phyloP scores from a whole-genome alignment of 1,284 basidiomycete genomes.

The Fomitopsis schrenkii region DNA sequence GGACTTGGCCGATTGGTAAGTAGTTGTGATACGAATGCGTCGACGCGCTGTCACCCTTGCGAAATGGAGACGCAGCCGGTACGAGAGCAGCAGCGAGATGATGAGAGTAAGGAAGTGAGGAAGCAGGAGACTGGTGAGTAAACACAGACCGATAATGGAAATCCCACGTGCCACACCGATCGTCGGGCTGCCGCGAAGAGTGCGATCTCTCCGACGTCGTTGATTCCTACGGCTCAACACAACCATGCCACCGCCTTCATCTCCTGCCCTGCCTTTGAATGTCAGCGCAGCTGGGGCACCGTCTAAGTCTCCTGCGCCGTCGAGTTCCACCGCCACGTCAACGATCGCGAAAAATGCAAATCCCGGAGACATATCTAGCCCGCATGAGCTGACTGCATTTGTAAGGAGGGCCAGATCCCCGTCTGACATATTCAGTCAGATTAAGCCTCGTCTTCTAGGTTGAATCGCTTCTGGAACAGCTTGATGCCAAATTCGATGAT shows the following conservation, averaged over 20 bases:
- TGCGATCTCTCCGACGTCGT: neutral
- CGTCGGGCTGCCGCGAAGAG: neutral
- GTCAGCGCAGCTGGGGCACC: slow-evolving; percentile 18
- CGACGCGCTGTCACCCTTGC: too few relatives aligned
- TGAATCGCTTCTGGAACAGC: slow-evolving; percentile 70
- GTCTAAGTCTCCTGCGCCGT: slow-evolving; percentile 21
- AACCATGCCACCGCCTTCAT: slow-evolving; percentile 17
- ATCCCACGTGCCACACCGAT: neutral
- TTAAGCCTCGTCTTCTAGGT: slow-evolving; percentile 43
- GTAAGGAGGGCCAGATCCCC: slow-evolving; percentile 31
- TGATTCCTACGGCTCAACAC: neutral
- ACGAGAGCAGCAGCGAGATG: neutral
- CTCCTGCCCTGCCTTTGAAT: slow-evolving; percentile 27
- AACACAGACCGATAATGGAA: neutral
- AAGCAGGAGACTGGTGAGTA: neutral
- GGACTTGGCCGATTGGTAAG: too few relatives aligned
- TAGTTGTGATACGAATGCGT: too few relatives aligned
- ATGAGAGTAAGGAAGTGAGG: neutral
- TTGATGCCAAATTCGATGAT: slow-evolving; percentile 78
- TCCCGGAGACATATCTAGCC: slow-evolving; percentile 64
- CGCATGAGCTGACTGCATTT: slow-evolving; percentile 80
- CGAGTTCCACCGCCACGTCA: slow-evolving; percentile 15
- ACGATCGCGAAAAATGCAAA: slow-evolving; percentile 13
- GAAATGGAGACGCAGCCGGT: too few relatives aligned
- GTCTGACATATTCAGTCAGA: neutral